Evolutionary conservation across 768 basidiomycete genomes (phyloP).

Genomic region (Auricularia auricula-judae): DNA sequence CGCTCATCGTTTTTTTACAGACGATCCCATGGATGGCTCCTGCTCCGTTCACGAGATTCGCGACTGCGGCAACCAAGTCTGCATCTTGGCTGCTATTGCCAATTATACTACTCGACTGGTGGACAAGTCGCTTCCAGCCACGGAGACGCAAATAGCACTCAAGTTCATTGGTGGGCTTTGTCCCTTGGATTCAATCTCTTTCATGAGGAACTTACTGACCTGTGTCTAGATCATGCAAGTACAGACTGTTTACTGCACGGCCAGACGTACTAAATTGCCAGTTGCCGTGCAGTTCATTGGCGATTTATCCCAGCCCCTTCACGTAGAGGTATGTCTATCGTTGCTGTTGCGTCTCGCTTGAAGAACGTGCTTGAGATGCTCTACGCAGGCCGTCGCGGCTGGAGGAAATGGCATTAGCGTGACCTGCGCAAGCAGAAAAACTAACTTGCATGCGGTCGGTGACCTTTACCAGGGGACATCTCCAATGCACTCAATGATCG

Average conservation of each 20-base stretch:
- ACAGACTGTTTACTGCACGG: too few relatives aligned
- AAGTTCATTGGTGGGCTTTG: conserved; percentile 33
- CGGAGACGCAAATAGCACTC: conserved; percentile 39
- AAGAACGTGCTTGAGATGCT: not conserved
- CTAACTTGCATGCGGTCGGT: conserved; percentile 31
- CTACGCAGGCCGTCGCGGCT: conserved; percentile 26
- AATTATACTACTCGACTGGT: conserved; percentile 44
- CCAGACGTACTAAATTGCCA: not conserved
- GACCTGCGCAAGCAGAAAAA: conserved; percentile 27
- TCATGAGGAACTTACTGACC: too few relatives aligned
- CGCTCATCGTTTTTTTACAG: conserved; percentile 4
- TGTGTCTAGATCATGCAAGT: too few relatives aligned
- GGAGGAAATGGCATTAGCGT: conserved; percentile 36
- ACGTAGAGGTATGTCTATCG: conserved; percentile 13
- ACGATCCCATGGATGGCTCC: conserved; percentile 32
- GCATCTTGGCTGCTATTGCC: conserved; percentile 37
- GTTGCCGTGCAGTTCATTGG: conserved; percentile 25
- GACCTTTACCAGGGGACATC: not conserved
- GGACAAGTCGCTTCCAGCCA: conserved; percentile 28
- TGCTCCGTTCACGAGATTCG: conserved; percentile 39
- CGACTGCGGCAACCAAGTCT: conserved; percentile 29
- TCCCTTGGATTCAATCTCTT: not conserved
- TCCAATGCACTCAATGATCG: not conserved
- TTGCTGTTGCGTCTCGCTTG: not conserved
- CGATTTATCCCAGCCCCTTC: conserved; percentile 40